Evolutionary conservation across 169 alveolate genomes (phyloP).

Genomic region (Cryptosporidium canis): DNA sequence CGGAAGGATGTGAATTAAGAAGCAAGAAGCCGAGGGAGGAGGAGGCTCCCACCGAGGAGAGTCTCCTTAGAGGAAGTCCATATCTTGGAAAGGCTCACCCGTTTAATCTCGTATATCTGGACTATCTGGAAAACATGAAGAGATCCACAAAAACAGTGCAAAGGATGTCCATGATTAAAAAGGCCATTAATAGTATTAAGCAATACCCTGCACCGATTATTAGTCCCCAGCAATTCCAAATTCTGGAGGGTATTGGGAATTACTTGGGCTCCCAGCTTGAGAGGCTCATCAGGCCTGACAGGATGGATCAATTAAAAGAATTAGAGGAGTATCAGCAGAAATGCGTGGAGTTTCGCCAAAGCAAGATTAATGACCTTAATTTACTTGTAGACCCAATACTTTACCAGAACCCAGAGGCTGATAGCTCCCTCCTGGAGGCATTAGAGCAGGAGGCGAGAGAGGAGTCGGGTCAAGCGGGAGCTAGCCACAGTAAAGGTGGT

Average conservation of each 20-base stretch:
- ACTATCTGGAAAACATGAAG: conserved; percentile 24
- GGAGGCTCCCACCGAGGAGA: not conserved
- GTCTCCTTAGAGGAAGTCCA: not conserved
- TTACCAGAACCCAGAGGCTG: conserved; percentile 24
- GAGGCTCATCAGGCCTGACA: not conserved
- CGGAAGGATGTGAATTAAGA: not conserved
- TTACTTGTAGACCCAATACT: conserved; percentile 13
- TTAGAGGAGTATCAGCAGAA: not conserved
- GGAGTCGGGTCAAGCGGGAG: not conserved
- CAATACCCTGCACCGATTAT: conserved; percentile 53
- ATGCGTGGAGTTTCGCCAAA: conserved; percentile 4
- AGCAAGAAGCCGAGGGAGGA: not conserved
- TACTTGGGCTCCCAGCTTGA: conserved; percentile 36
- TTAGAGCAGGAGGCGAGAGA: not conserved
- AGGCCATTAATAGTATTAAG: conserved; percentile 42
- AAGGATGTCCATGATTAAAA: conserved; percentile 48
- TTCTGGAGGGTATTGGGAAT: conserved; percentile 65
- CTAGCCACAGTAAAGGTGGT: not conserved
- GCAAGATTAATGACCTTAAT: conserved; percentile 32
- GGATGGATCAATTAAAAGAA: not conserved
- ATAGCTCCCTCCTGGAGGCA: not conserved
- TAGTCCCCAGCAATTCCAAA: conserved; percentile 30
- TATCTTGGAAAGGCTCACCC: conserved; percentile 44
- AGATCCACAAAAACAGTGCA: conserved; percentile 50
- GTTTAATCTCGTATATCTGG: conserved; percentile 26